Conservation (phyloP, 2,329 filamentous ascomycete species). For the Fusarium acutatum region DNA sequence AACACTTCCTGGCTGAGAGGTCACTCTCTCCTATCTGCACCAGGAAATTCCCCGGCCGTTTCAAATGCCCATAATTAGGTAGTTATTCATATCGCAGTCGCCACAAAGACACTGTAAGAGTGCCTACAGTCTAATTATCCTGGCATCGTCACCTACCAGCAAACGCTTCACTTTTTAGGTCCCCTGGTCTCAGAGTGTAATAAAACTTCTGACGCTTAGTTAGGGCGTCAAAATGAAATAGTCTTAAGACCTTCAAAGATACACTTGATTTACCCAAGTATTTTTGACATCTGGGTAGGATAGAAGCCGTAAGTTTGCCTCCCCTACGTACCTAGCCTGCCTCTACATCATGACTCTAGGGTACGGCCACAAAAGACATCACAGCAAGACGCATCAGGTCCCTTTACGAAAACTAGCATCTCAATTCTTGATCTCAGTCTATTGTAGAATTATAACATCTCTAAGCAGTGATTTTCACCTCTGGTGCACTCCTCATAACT, state of each 20-base stretch:
- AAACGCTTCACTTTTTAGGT: neutral
- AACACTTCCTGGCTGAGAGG: neutral
- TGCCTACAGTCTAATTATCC: neutral
- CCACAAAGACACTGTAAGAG: neutral
- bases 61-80: neutral
- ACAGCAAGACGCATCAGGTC: neutral
- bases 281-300: neutral
- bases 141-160: neutral
- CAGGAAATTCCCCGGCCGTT: neutral
- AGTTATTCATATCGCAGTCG: too few species aligned
- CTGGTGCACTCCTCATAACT: slow-evolving; percentile 5
- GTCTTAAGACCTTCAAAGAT: neutral
- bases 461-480: slow-evolving; percentile 1
- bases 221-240: neutral
- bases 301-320: neutral
- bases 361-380: neutral
- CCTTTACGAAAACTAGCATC: neutral
- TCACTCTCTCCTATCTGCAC: neutral
- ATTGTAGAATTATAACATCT: slow-evolving; percentile 19
- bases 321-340: neutral
- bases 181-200: neutral
- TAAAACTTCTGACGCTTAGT: neutral
- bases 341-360: neutral
- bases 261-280: neutral
- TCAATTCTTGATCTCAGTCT: slow-evolving; percentile 8